Conservation (phyloP, 331 rosid species). For the Dryas integrifolia region DNA sequence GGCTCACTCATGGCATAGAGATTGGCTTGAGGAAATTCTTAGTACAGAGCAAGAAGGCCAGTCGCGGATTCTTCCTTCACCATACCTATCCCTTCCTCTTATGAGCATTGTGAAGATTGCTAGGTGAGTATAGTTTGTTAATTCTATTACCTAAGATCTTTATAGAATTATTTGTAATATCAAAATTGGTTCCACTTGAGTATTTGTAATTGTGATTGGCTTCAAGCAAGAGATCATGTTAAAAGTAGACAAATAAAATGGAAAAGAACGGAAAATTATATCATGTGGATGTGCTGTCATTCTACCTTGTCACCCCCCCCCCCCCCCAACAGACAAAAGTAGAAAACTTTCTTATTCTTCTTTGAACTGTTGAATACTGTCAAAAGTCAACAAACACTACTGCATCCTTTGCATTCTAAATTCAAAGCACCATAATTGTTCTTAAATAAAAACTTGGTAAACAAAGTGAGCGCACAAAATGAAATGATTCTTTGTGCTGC, state of each 20-base stretch:
- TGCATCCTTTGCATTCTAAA: background rate
- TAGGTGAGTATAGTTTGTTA: conserved; percentile 45
- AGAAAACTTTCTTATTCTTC: background rate
- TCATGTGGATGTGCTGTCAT: background rate
- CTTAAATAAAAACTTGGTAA: background rate
- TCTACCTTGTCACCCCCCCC: background rate
- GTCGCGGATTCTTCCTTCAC: conserved; percentile 61
- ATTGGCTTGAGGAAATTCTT: conserved; percentile 73
- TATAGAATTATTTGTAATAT: background rate
- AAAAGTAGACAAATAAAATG: background rate
- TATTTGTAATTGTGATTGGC: background rate
- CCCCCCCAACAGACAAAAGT: too few relatives aligned
- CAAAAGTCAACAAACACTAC: background rate
- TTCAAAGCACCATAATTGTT: too few relatives aligned
- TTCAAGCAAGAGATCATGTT: background rate
- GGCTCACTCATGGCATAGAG: conserved; percentile 89
- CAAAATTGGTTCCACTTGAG: background rate
- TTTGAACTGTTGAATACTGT: background rate
- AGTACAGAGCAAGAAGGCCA: conserved; percentile 47
- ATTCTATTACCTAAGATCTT: background rate
- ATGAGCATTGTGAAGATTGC: conserved; percentile 89
- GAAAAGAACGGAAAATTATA: background rate
- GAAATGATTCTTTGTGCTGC: background rate
- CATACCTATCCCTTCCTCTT: conserved; percentile 77
- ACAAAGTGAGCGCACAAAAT: too few relatives aligned